A percentile compares a stretch with the other conserved stretches of the same genome.
These are phyloP conservation scores for Aaosphaeria arxii DNA, from an alignment of 2,329 filamentous ascomycete species.

Conservation along the genomic window DNA sequence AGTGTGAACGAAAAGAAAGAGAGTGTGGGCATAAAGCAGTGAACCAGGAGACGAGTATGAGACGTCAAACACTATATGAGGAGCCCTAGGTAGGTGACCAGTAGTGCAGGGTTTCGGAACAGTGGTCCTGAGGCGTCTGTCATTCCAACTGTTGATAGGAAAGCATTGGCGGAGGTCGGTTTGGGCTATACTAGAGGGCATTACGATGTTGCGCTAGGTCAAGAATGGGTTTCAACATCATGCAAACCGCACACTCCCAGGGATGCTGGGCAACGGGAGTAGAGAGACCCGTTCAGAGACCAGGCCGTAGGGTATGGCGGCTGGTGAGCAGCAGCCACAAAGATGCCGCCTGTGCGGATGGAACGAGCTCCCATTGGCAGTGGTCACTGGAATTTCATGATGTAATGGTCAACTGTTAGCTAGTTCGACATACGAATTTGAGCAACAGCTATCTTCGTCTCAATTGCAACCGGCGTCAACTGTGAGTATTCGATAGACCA, in stretches of 20 bases:
- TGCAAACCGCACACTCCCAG: constrained; percentile 24
- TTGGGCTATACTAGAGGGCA: constrained; percentile 23
- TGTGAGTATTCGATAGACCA: neutral
- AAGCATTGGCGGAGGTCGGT: constrained; percentile 26
- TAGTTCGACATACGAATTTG: too few relatives aligned
- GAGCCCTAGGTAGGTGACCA: constrained; percentile 25
- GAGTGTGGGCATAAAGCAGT: constrained; percentile 36
- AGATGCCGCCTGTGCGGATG: constrained; percentile 17
- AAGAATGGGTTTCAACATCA: constrained; percentile 36
- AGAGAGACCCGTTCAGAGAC: constrained; percentile 28
- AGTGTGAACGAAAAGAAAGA: constrained; percentile 34
- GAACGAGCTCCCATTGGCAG: constrained; percentile 8
- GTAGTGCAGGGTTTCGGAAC: constrained; percentile 38
- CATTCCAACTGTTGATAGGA: constrained; percentile 23
- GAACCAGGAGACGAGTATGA: constrained; percentile 35
- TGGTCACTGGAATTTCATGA: constrained; percentile 1
- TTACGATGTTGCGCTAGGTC: constrained; percentile 24
- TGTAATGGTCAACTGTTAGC: neutral
- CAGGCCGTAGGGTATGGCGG: constrained; percentile 14
- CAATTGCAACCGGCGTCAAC: too few relatives aligned
- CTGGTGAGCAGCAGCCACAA: neutral
- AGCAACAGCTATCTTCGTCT: too few relatives aligned
- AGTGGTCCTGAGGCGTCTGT: constrained; percentile 37
- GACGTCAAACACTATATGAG: constrained; percentile 40
- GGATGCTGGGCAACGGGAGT: constrained; percentile 28